phyloP scores from a whole-genome alignment of 148 eudicot genomes.

The Nyssa sinensis region DNA sequence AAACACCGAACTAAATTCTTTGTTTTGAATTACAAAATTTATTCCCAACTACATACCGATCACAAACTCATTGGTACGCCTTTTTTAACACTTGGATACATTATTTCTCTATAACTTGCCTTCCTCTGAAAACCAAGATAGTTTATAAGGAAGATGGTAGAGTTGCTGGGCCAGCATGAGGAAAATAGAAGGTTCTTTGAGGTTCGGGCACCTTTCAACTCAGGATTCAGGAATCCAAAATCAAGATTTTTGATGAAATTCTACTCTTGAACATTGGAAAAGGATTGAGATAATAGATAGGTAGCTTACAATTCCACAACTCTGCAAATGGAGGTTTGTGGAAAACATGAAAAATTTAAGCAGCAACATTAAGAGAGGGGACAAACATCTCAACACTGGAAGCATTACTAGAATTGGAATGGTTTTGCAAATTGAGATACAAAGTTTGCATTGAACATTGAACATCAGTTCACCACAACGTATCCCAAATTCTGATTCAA shows the following conservation, averaged over 20 bases:
- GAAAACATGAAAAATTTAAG: neutral
- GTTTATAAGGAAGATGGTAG: neutral
- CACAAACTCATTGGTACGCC: no score
- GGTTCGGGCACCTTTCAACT: neutral
- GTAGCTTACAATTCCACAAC: no score
- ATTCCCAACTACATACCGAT: no score
- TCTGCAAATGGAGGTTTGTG: neutral
- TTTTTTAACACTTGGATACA: no score
- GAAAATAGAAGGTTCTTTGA: neutral
- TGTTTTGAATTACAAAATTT: no score
- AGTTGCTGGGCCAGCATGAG: neutral
- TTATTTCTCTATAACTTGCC: no score
- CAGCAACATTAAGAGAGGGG: neutral
- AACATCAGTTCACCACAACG: neutral
- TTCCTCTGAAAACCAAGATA: neutral
- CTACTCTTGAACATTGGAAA: no score
- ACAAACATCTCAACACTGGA: neutral
- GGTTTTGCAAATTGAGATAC: neutral
- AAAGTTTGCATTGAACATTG: neutral
- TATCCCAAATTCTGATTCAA: neutral
- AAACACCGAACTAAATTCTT: no score
- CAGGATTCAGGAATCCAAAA: no score
- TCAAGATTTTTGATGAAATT: neutral
- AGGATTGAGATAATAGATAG: no score
- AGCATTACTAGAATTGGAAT: neutral